Evolutionary conservation across 2,329 filamentous ascomycete species (phyloP), one percentile per base, ranked within the genome.

Genomic region (Colletotrichum sp.): DNA sequence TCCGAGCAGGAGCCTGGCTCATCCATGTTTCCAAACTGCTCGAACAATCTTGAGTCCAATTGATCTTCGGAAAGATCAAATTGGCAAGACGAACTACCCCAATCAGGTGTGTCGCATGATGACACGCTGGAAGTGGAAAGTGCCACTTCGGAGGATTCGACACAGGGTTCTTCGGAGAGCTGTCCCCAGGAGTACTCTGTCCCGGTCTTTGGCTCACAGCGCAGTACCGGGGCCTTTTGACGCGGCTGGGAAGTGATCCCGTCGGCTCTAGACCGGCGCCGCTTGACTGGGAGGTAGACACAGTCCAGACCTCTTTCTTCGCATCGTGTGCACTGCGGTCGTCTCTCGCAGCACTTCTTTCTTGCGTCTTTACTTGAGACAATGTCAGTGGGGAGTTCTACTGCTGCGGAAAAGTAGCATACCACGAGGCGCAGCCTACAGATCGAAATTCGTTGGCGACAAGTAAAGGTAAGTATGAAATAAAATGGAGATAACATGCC

Each of bases 331-430:
- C 89, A 91, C 61, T 83, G 82, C 6, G 89, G 89, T 8, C 88
- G 86, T 58, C 81, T 83, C 80, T 91, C 89, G 79, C 91, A 87
- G 78, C 89, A 91, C 82, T 91, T 91, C 80, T 91, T 91, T 81
- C 90, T 91, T 88, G 90, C 75, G 78, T 36, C 16, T 38, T 48
- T 30, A 72, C 67, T 60, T 74, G 56, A 28, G 26, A 36, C 21
- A 32, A 58, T 64, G 26, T 55, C 48, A 69, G 32, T 28, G 28
- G 28, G 8, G 6, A 7, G 4, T 30, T 30, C 10, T 9, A n/a
- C 7, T 6, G 55, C 21, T 4, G 13, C 26, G 26, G 15, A 28
- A 24, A 21, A 6, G 55, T 28, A 1, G 26, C 55, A 16, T 24
- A 58, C 55, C 55, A 58, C 10, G 55, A 24, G 8, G 55, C 24